phyloP scores from a whole-genome alignment of 2,329 filamentous ascomycete species.

The Neocucurbitaria cava region DNA sequence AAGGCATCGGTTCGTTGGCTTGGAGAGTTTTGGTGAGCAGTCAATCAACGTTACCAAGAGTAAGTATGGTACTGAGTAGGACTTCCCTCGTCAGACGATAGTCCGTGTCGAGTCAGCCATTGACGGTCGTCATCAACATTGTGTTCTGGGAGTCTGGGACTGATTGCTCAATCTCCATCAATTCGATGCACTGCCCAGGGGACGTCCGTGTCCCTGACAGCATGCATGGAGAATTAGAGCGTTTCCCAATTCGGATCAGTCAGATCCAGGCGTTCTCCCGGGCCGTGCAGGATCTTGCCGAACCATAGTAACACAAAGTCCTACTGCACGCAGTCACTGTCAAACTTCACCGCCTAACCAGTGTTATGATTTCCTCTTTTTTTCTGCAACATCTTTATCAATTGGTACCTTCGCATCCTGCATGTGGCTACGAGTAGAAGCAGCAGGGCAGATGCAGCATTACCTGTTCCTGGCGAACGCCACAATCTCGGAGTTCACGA shows the following conservation, averaged over 20 bases:
- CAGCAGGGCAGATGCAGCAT: neutral
- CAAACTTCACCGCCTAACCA: conserved; percentile 15
- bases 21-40: neutral
- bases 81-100: no score
- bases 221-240: conserved; percentile 12
- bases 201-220: conserved; percentile 16
- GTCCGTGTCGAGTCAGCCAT: neutral
- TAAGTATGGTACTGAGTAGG: neutral
- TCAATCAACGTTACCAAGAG: neutral
- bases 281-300: conserved; percentile 8
- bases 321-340: conserved; percentile 11
- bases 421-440: no score
- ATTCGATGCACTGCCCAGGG: conserved; percentile 18
- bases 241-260: conserved; percentile 14
- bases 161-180: neutral
- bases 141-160: neutral
- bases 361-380: neutral
- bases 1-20: neutral
- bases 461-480: neutral
- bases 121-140: neutral
- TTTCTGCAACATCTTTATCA: neutral
- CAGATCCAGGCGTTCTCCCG: conserved; percentile 15
- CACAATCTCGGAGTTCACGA: conserved; percentile 16
- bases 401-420: neutral
- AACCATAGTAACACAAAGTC: conserved; percentile 20